phyloP scores from a whole-genome alignment of 371 early-diverging fungal species.

The Entomophthora muscae region DNA sequence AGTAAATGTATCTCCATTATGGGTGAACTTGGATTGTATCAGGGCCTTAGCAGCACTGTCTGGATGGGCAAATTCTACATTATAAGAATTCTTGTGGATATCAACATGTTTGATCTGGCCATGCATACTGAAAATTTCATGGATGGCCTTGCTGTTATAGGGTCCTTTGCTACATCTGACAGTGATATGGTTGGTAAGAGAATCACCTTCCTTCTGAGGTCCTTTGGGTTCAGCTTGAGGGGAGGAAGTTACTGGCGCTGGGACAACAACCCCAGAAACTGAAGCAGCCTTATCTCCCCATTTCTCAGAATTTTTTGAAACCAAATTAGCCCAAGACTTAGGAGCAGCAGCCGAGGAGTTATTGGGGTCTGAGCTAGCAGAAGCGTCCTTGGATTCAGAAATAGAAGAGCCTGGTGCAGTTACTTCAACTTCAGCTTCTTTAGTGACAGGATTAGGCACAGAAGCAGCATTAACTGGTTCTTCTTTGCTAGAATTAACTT shows the following conservation, averaged over 20 bases:
- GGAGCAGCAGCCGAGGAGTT: constrained; percentile 18
- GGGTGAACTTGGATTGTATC: background rate
- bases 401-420: constrained; percentile 18
- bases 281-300: constrained; percentile 21
- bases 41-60: background rate
- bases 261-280: constrained; percentile 18
- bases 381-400: constrained; percentile 19
- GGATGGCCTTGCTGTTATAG: background rate
- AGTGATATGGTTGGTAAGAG: background rate
- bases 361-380: constrained; percentile 11
- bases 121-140: background rate
- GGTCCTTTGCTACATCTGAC: background rate
- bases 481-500: background rate
- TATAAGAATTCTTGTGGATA: too few species aligned
- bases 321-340: constrained; percentile 35
- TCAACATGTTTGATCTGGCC: background rate
- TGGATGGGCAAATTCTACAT: background rate
- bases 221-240: constrained; percentile 2
- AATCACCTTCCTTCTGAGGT: background rate
- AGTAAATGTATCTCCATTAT: background rate
- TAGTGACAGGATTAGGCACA: constrained; percentile 12
- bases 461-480: constrained; percentile 5
- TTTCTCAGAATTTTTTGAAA: constrained; percentile 18
- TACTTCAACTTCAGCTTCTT: constrained; percentile 31
- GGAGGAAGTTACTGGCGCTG: constrained; percentile 16